Evolutionary conservation across 768 basidiomycete genomes (phyloP), one percentile per base, ranked within the genome.

Genomic region (Hirschioporus abietinus): DNA sequence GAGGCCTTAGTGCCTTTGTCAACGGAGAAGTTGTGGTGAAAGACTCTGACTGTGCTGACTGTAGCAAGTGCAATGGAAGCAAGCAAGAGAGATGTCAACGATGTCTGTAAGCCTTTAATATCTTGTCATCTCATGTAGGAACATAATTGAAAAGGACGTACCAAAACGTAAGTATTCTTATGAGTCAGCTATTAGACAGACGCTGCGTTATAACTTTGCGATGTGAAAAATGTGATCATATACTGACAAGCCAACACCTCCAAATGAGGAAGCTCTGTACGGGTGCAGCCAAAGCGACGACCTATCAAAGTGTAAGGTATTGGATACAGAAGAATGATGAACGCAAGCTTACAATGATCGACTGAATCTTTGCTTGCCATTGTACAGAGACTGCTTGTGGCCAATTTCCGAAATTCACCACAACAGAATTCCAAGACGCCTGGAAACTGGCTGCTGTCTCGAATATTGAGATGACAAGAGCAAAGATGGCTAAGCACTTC

Each of bases 231-330:
- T 15, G 15, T 15, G 35, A n/a, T n/a, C 35, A 36, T 20, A 10
- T 36, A 36, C 71, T 23, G n/a, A 75, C 73, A 27, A 66, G 63
- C 74, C 74, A 74, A 66, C 74, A 75, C n/a, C 74, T 67, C 71
- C 72, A 73, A 30, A 70, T 73, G 18, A 73, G 68, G 64, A 74
- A 75, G 1, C 66, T 66, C 63, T 75, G 74, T 23, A 75, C 70
- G 0, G 74, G 74, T 7, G 71, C 66, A 1, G 74, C 72, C 64
- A 75, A 69, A 15, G 68, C 35, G 5, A 68, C 64, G 5, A 71
- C 72, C 74, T 75, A 60, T 52, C 4, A 10, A 7, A 15, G 7
- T 36, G 15, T 36, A 15, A 36, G 35, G 15, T 15, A 7, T 15
- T 36, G 35, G 9, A 57, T 12, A 10, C 23, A 7, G 23, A 0